Percentiles rank a stretch among this genome's conserved stretches.
Conservation (phyloP, 2,329 filamentous ascomycete species). For the Lomentospora prolificans region DNA sequence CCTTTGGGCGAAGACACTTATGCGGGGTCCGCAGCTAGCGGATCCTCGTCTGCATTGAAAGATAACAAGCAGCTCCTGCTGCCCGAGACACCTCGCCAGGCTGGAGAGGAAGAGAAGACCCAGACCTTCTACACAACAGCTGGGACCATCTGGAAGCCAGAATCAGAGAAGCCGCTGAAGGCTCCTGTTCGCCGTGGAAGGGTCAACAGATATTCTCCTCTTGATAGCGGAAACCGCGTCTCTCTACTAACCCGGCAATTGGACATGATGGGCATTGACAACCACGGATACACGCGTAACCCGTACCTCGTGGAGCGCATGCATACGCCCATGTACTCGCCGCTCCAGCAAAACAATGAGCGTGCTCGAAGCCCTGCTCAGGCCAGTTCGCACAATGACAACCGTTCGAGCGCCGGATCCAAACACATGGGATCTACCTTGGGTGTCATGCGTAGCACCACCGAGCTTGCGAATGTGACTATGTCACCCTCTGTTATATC, state of each 20-base stretch:
- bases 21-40: not conserved
- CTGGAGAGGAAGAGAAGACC: not conserved
- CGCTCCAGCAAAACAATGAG: conserved; percentile 45
- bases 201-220: conserved; percentile 27
- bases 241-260: not conserved
- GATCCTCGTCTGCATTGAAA: not conserved
- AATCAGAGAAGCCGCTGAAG: conserved; percentile 34
- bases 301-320: not conserved
- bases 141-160: conserved; percentile 45
- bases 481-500: not conserved
- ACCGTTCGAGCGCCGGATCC: not conserved
- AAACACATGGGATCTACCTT: conserved; percentile 5
- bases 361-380: conserved; percentile 33
- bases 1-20: not conserved
- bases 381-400: not conserved
- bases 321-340: conserved; percentile 31
- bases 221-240: not conserved
- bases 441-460: not conserved
- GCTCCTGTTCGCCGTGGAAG: conserved; percentile 42
- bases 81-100: too few species aligned
- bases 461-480: not conserved
- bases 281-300: not conserved
- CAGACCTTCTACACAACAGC: conserved; percentile 42
- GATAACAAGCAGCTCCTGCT: not conserved
- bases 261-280: not conserved